Evolutionary conservation across 495 filamentous ascomycete genomes (phyloP).

Genomic region (Tuber calosporum): DNA sequence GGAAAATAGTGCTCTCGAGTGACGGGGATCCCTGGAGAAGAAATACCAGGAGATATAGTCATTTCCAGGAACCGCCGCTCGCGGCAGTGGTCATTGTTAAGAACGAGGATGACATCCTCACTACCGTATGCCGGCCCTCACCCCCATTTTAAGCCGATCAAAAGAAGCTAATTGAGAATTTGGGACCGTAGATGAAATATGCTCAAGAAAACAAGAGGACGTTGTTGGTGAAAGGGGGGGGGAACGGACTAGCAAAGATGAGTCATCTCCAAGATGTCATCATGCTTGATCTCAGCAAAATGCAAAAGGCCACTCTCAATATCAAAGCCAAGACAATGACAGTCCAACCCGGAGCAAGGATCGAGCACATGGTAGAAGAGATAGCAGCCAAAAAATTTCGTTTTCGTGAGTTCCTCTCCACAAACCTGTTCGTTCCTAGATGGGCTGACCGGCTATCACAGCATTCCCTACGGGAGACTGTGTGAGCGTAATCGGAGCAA

Average conservation of each 20-base stretch:
- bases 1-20: neutral
- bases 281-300: neutral
- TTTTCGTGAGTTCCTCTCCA: neutral
- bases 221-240: slow-evolving; percentile 2
- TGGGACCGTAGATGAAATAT: neutral
- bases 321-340: neutral
- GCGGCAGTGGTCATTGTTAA: neutral
- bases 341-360: neutral
- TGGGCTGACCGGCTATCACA: neutral
- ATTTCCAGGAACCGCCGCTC: neutral
- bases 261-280: neutral
- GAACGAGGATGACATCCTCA: neutral
- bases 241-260: neutral
- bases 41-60: neutral
- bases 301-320: neutral
- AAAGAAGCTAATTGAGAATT: neutral
- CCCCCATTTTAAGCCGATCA: neutral
- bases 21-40: neutral
- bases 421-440: neutral
- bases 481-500: slow-evolving; percentile 51
- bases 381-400: neutral
- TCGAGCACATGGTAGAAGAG: neutral
- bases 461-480: slow-evolving; percentile 43
- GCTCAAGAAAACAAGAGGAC: neutral
- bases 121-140: neutral